Evolutionary conservation across 768 basidiomycete species (phyloP), one percentile per base, ranked within the genome.

Genomic region (Xanthoconium stramineum): DNA sequence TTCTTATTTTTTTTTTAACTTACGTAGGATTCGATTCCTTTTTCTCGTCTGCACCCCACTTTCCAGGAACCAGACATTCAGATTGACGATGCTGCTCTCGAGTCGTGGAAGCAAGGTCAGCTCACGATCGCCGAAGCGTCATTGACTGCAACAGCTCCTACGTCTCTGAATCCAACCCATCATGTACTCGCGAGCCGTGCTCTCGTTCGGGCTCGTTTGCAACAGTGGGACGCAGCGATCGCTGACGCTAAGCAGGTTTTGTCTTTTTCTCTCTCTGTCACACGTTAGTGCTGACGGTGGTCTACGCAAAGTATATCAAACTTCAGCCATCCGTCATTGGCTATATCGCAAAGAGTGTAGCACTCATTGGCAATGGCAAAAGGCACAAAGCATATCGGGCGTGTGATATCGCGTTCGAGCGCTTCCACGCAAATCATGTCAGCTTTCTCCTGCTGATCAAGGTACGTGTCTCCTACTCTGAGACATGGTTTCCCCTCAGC

Each of bases 371-470:
- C 13, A 55, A 36, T 11, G 53, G 48, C 0, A 6, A 36, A 35
- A 47, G 5, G 6, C 11, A 30, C 5, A 13, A 40, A 11, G 53
- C 6, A 30, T 46, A 28, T 50, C 49, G 44, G 6, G 12, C 30
- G 14, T 58, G 57, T n/a, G 52, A 58, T 20, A 54, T 40, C 13
- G 57, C 47, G 5, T 46, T 49, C 9, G 36, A 39, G 13, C 29
- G 17, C 14, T 39, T 42, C 39, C 50, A 50, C 20, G 32, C 39
- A 14, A 20, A 8, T 40, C 50, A 50, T 8, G 32, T 19, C 3
- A 32, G n/a, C 13, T 50, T 50, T 40, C n/a, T 50, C 5, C n/a
- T 40, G 30, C 29, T 39, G 4, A 38, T 28, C 14, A 49, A 49
- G 28, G 47, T 49, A 0, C 2, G 24, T n/a, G 12, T 28, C 11